phyloP scores from a whole-genome alignment of 208 protist species.

The Balamuthia mandrillaris region DNA sequence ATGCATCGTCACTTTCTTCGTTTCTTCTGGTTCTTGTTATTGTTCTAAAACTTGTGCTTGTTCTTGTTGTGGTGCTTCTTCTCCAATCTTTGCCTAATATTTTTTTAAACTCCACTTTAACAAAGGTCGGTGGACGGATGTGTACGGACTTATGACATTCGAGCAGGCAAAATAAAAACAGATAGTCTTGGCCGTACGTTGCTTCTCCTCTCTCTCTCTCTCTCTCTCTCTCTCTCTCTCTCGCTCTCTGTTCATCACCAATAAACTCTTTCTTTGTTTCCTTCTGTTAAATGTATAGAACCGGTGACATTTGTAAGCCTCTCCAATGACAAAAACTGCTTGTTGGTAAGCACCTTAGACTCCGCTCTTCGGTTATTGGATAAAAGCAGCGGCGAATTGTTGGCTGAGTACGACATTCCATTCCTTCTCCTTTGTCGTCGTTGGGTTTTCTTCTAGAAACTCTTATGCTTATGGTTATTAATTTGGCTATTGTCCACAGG shows the following conservation, averaged over 20 bases:
- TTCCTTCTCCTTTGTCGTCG: neutral
- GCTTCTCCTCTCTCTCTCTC: neutral
- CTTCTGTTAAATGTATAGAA: neutral
- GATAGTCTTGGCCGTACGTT: conserved; percentile 29
- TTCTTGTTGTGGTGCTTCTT: too few relatives aligned
- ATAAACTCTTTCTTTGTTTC: neutral
- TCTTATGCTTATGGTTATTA: too few relatives aligned
- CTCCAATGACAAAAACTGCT: conserved; percentile 43
- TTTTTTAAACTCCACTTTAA: neutral
- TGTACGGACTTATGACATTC: conserved; percentile 44
- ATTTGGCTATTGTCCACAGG: too few relatives aligned
- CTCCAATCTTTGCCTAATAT: neutral
- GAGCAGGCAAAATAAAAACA: conserved; percentile 24
- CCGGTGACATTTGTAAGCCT: conserved; percentile 26
- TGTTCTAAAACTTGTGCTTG: too few relatives aligned
- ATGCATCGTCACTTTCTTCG: neutral
- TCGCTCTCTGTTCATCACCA: neutral
- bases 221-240: neutral
- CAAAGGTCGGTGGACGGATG: conserved; percentile 40
- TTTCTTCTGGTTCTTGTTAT: neutral
- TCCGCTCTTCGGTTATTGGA: conserved; percentile 44
- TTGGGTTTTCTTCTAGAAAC: neutral
- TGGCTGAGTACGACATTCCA: conserved; percentile 15
- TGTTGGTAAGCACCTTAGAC: conserved; percentile 27
- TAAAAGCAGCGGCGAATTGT: conserved; percentile 5